These are phyloP conservation scores for Brassica balearica DNA, from an alignment of 441 rosid species.

Conservation along the genomic window DNA sequence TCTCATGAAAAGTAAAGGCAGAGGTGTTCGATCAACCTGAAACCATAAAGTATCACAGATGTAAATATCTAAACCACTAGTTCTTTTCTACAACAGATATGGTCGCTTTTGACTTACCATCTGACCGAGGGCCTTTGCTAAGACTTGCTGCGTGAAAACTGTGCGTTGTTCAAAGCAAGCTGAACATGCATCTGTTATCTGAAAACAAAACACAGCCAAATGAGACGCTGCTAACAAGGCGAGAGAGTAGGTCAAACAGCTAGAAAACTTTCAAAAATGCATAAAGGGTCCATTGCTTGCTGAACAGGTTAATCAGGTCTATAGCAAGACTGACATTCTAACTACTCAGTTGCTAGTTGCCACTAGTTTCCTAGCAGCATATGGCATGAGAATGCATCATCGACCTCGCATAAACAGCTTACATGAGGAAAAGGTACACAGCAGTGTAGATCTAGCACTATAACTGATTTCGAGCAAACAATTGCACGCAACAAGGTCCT, in stretches of 20 bases:
- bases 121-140: constrained; percentile 94
- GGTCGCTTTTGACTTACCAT: constrained; percentile 63
- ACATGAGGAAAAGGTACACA: neutral
- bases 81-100: constrained; percentile 19
- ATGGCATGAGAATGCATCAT: constrained; percentile 22
- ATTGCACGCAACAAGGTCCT: constrained; percentile 21
- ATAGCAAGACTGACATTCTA: constrained; percentile 19
- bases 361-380: constrained; percentile 14
- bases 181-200: constrained; percentile 96
- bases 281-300: too few relatives aligned
- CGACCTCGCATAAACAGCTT: neutral
- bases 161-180: constrained; percentile 99
- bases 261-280: too few relatives aligned
- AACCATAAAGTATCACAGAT: constrained; percentile 42
- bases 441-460: constrained; percentile 22
- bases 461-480: constrained; percentile 28
- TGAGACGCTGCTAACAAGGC: neutral
- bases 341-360: constrained; percentile 33
- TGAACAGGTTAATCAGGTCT: constrained; percentile 8
- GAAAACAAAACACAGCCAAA: constrained; percentile 39
- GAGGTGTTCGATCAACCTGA: constrained; percentile 93
- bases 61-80: constrained; percentile 30
- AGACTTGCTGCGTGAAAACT: constrained; percentile 96
- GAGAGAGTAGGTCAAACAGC: too few relatives aligned
- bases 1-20: constrained; percentile 98